Base-by-base conservation (phyloP, 352 stramenopile species). In the Peronospora belbahrii region DNA sequence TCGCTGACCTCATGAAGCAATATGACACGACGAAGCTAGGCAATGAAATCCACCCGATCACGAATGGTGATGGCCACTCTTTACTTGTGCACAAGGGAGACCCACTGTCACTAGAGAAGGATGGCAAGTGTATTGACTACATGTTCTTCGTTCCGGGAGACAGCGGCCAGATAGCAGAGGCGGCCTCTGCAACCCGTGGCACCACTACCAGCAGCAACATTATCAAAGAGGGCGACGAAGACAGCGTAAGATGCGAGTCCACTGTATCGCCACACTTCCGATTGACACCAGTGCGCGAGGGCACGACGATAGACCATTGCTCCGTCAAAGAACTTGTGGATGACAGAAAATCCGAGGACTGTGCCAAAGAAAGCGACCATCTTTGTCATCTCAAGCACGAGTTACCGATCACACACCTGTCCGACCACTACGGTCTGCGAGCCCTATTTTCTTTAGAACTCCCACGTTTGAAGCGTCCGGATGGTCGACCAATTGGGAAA, bases 121-220 rank as follows among this genome's bases (percentile, higher is more conserved):
- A 83, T 40, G 80, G 80, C 61, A 91, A 91, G 45, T 91, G 80
- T 53, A 91, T 91, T 46, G 80, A 91, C 65, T 91, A 87, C 55
- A 76, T 91, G 63, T 88, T 91, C 46, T 83, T 84, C 56, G 71
- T 74, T 32, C 66, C 75, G 0, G 58, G 59, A 0, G 59, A 61
- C 6, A 65, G 51, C 22, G 65, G 70, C 14, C 59, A 58, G 9
- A 36, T 46, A 10, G 42, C 15, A 34, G 27, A 36, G 25, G 17
- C 30, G 14, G 11, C 28, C 6, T n/a, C 17, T 35, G 24, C 42
- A 28, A 24, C 23, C 32, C 52, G 24, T 10, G 52, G 50, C 13
- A 56, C 48, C 6, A 38, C 28, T 11, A 27, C 41, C 20, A 46
- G 28, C 15, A 59, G 44, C 2, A 19, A 53, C 17, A 56, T 35